phyloP scores from a whole-genome alignment of 2,329 filamentous ascomycete genomes.

The Drechslera avenae region DNA sequence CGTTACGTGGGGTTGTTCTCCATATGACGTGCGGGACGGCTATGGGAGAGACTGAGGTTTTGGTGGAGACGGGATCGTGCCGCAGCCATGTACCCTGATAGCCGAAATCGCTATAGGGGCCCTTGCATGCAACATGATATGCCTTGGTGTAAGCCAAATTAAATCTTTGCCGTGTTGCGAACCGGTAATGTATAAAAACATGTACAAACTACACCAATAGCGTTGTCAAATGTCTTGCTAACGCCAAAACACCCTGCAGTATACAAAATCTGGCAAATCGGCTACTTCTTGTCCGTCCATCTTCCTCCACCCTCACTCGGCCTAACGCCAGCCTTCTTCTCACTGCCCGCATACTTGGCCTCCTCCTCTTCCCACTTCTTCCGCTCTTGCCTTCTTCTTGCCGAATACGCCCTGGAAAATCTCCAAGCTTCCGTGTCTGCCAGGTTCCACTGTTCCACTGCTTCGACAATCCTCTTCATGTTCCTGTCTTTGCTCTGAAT shows the following conservation, averaged over 20 bases:
- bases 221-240: background rate
- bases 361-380: conserved; percentile 73
- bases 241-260: conserved; percentile 2
- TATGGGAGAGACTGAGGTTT: too few species aligned
- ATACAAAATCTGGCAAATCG: background rate
- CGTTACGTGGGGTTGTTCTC: too few species aligned
- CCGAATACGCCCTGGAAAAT: conserved; percentile 71
- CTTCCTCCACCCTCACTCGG: conserved; percentile 40
- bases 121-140: too few species aligned
- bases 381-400: conserved; percentile 66
- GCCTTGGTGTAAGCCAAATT: too few species aligned
- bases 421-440: conserved; percentile 79
- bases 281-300: conserved; percentile 35
- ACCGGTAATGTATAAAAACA: too few species aligned
- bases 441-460: conserved; percentile 60
- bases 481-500: conserved; percentile 43
- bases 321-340: conserved; percentile 59
- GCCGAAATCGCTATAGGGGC: too few species aligned
- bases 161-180: too few species aligned
- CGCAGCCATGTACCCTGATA: too few species aligned
- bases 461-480: conserved; percentile 44
- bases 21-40: too few species aligned
- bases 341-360: conserved; percentile 65
- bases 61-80: too few species aligned
- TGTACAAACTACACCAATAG: too few species aligned